Evolutionary conservation across 75 land plant genomes (phyloP).

Genomic region (Cupressus sempervirens): DNA sequence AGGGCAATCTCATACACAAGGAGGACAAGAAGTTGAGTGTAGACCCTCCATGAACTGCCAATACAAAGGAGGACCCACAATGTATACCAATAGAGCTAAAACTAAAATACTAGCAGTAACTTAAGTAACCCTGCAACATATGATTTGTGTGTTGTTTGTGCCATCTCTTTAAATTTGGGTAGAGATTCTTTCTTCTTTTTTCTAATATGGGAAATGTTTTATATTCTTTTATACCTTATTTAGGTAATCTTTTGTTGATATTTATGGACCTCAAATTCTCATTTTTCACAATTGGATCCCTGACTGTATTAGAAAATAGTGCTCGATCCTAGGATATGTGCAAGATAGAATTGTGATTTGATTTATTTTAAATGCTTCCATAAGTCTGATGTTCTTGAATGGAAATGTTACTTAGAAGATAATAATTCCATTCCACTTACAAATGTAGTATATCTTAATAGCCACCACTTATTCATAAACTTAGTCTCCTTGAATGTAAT

Average conservation of each 20-base stretch:
- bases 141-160: conserved; percentile 4
- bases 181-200: background rate
- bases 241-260: background rate
- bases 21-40: conserved; percentile 9
- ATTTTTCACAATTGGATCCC: background rate
- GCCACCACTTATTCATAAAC: no score
- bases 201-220: background rate
- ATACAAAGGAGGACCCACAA: conserved; percentile 20
- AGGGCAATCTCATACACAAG: conserved; percentile 17
- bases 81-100: conserved; percentile 9
- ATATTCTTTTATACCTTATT: background rate
- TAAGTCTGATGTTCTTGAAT: no score
- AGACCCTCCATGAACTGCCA: conserved; percentile 16
- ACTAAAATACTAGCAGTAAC: conserved; percentile 3
- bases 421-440: no score
- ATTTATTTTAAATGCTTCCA: no score
- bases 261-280: background rate
- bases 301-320: background rate
- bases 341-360: background rate
- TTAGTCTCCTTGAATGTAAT: no score
- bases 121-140: conserved; percentile 2
- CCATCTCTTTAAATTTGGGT: conserved; percentile 9
- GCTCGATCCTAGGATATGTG: background rate
- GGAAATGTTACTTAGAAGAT: no score
- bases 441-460: no score